These are phyloP conservation scores for Coccinonectria pachysandricola DNA, from an alignment of 2,329 filamentous ascomycete species.

Conservation along the genomic window DNA sequence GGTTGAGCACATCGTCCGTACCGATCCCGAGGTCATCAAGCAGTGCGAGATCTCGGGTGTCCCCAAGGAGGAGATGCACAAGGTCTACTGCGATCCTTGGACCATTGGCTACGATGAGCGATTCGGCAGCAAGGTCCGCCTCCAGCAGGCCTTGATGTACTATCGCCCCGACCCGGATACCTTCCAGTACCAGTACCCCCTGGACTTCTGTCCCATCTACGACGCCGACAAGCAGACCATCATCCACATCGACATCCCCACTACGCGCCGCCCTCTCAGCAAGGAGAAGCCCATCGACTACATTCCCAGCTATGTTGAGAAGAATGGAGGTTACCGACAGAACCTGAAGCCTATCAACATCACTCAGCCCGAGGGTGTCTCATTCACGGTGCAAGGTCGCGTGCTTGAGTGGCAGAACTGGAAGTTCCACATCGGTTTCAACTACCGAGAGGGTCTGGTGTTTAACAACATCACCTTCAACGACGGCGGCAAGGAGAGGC, in stretches of 20 bases:
- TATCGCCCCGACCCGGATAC: conserved; percentile 79
- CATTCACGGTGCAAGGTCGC: conserved; percentile 63
- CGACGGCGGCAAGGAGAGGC: conserved; percentile 66
- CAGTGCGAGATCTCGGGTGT: conserved; percentile 80
- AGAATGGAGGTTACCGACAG: conserved; percentile 62
- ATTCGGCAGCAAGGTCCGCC: conserved; percentile 64
- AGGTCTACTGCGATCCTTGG: conserved; percentile 94
- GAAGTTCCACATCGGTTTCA: conserved; percentile 89
- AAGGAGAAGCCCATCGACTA: conserved; percentile 69
- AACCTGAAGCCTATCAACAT: conserved; percentile 82
- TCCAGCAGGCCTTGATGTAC: conserved; percentile 94
- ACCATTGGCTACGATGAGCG: conserved; percentile 91
- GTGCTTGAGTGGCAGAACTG: conserved; percentile 85
- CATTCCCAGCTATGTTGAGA: conserved; percentile 60
- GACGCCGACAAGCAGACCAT: conserved; percentile 71
- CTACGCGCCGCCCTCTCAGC: conserved; percentile 64
- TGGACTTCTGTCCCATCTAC: conserved; percentile 91
- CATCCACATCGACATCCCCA: conserved; percentile 74
- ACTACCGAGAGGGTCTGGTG: conserved; percentile 85
- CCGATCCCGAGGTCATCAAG: conserved; percentile 79
- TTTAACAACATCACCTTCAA: conserved; percentile 85
- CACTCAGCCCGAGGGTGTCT: conserved; percentile 80
- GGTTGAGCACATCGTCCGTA: conserved; percentile 66
- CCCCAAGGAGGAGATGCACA: conserved; percentile 75
- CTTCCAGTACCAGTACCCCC: conserved; percentile 80